A percentile compares a stretch with the other conserved stretches of the same genome.
phyloP scores from a whole-genome alignment of 164 flowering plant genomes.

The Kalanchoe fedtschenkoi region DNA sequence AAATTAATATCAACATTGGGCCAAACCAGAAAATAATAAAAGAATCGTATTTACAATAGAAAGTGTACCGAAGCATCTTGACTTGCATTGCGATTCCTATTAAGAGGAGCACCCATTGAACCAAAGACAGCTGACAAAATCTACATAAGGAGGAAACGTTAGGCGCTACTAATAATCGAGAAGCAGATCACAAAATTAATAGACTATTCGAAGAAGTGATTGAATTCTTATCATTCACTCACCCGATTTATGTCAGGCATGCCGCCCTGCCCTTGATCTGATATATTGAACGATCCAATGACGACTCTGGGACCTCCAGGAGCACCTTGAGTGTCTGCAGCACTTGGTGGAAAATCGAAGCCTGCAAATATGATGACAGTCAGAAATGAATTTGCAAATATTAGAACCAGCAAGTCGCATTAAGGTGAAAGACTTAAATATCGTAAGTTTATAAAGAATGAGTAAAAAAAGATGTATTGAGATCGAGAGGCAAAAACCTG shows the following conservation, averaged over 20 bases:
- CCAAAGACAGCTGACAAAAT: constrained; percentile 72
- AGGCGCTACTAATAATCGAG: neutral
- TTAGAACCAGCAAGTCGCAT: too few species aligned
- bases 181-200: neutral
- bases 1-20: neutral
- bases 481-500: constrained; percentile 34
- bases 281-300: constrained; percentile 63
- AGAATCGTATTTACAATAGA: neutral
- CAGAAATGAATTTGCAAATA: neutral
- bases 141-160: constrained; percentile 20
- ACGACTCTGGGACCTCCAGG: constrained; percentile 47
- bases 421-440: too few species aligned
- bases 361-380: constrained; percentile 20
- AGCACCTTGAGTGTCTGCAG: constrained; percentile 23
- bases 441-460: too few species aligned
- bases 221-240: constrained; percentile 9
- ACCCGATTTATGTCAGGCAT: constrained; percentile 71
- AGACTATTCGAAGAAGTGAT: neutral
- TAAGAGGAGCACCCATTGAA: constrained; percentile 51
- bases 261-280: constrained; percentile 68
- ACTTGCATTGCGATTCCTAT: constrained; percentile 39
- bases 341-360: constrained; percentile 35
- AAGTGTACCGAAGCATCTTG: constrained; percentile 39
- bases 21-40: neutral
- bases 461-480: neutral